Evolutionary conservation across 1,139 yeast genomes (phyloP), one percentile per base, ranked within the genome.

Genomic region (Suhomyces coccinellae): DNA sequence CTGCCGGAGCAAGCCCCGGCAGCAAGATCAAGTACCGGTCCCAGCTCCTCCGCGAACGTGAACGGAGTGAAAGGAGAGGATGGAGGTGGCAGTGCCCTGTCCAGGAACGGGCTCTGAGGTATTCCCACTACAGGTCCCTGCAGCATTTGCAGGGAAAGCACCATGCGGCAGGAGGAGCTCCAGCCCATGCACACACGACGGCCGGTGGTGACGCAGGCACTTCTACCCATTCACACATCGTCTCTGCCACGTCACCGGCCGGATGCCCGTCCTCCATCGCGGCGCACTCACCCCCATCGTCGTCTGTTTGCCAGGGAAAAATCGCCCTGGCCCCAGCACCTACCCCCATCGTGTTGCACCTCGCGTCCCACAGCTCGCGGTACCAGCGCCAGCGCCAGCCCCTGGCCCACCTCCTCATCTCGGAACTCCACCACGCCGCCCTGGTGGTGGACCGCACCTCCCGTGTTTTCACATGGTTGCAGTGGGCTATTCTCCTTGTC

Each of bases 391-490:
- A 9, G 11, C 16, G 13, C 33, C 26, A 22, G 15, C 36, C 28
- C 4, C 8, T 10, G 29, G n/a, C 29, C 29, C 24, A 24, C 26
- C 26, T 26, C 20, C 17, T 36, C 15, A 12, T 36, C 15, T 26
- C 32, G 9, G 39, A 29, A n/a, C 10, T 36, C 11, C 27, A n/a
- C 14, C 27, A 17, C 12, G 39, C 30, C 20, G 13, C 27, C 17
- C 2, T 6, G 11, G 22, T 30, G 30, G 35, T 37, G 20, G 40
- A 37, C 28, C 12, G 22, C 13, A 30, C 22, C 11, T 22, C 17
- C 22, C 29, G 34, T 3, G 20, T 30, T 37, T 37, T 31, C 35
- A 37, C 29, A 37, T 37, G 40, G 35, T 31, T 37, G 35, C 40
- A 37, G 35, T 27, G 22, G 35, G 13, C 27, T 7, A 24, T 37